Evolutionary conservation across 345 rosid genomes (phyloP), one percentile per base, ranked within the genome.

Genomic region (Hibiscus mutabilis): DNA sequence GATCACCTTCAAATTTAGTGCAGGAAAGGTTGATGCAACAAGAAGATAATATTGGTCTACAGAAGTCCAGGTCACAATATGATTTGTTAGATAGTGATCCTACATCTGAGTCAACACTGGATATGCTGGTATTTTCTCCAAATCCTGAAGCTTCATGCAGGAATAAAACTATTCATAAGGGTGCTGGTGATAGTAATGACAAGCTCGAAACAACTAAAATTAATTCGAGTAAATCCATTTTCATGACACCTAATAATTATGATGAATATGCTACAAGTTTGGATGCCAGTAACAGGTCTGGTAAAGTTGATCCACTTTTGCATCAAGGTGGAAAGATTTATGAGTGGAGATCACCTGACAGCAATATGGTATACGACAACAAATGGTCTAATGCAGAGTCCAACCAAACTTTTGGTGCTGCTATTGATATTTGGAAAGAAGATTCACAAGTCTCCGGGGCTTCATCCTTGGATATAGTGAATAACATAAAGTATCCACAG

Each of bases 1-100:
- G 51, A 59, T 18, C 78, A 51, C 72, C 84, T 71, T 64, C 81
- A 21, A 71, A 62, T 78, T 65, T 65, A 13, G 27, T 53, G 52
- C 82, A 55, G 61, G 90, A 82, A 29, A 80, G 71, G 76, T 65
- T 83, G 75, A 59, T 46, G 53, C 85, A 78, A 53, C 68, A 71
- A 58, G 75, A 77, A 68, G 81, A 73, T 55, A 78, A 76, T 61
- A 55, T 31, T 19, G 70, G 76, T 79, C 24, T 77, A 68, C 74
- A 75, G 69, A 74, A 75, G 77, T 78, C 79, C 65, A 49, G 60
- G 35, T 74, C 74, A 6, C 79, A 81, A 40, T 77, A 76, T 63
- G 77, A 73, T 66, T 76, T 83, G 70, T 69, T 60, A 60, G 82
- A 79, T 72, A 70, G 56, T 61, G 73, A 74, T 72, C 33, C 84